These are phyloP conservation scores for Argentina anserina DNA, from an alignment of 306 rosid genomes.

Conservation along the genomic window DNA sequence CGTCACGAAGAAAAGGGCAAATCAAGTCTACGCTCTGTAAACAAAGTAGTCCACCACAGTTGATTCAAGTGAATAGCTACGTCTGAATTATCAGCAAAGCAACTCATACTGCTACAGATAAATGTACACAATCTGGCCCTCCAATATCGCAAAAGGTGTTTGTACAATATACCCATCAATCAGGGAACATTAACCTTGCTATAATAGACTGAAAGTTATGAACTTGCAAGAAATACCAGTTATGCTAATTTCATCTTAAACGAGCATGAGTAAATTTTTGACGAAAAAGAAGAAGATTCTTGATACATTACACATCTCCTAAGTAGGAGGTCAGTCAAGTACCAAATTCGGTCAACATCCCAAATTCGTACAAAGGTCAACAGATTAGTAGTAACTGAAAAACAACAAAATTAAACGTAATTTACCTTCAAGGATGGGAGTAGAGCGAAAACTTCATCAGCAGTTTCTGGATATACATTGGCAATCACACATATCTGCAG, in stretches of 20 bases:
- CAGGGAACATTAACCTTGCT: background rate
- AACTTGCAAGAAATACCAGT: background rate
- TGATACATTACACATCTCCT: background rate
- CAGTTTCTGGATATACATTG: slow-evolving; percentile 67
- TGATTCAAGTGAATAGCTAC: background rate
- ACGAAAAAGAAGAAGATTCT: background rate
- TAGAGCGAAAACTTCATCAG: slow-evolving; percentile 77
- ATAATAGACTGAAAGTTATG: background rate
- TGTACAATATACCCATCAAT: background rate
- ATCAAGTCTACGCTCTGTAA: background rate
- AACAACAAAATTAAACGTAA: background rate
- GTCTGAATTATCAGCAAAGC: background rate
- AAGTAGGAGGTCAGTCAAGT: too few species aligned
- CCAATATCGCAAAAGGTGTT: background rate
- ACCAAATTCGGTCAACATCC: background rate
- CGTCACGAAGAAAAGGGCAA: background rate
- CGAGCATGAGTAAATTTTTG: background rate
- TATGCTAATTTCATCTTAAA: background rate
- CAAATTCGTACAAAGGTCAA: background rate
- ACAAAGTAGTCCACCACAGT: background rate
- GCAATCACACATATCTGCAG: slow-evolving; percentile 80
- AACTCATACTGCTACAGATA: background rate
- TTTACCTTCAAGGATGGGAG: slow-evolving; percentile 79
- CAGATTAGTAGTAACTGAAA: background rate
- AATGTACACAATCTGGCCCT: background rate